Evolutionary conservation across 441 rosid genomes (phyloP), one percentile per base, ranked within the genome.

Genomic region (Isatis lusitanica): DNA sequence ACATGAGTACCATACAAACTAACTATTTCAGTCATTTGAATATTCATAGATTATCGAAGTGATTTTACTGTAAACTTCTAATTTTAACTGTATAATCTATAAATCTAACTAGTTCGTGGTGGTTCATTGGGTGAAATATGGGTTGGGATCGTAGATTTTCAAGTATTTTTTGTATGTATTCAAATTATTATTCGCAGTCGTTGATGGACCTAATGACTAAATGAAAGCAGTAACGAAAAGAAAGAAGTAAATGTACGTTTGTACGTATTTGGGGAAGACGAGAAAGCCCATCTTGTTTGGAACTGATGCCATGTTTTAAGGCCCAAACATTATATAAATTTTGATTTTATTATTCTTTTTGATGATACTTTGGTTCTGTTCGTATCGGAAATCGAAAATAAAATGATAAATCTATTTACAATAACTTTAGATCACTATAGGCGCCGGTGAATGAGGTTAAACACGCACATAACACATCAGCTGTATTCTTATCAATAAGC

Each of bases 1-100:
- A 35, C 76, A 35, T 44, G 39, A 35, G 70, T 55, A 55, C 70
- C 58, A 35, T 26, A 12, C 42, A 64, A 31, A 40, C 55, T 63
- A 50, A 55, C 24, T 52, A 15, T 21, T n/a, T 24, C 44, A 60
- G 30, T 5, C 40, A 59, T 60, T 68, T 70, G 50, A 24, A 35
- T 35, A n/a, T 35, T 70, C 36, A 28, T 11, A 1, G 7, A 13
- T 30, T 21, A 2, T 28, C 38, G 0, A n/a, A n/a, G 12, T 31
- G 21, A 0, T n/a, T 31, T n/a, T n/a, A 31, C 8, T 56, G 24
- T 15, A 18, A 50, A 21, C 31, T 18, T 21, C 8, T 10, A 50
- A 21, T 4, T 18, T 6, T 26, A 13, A 55, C 21, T 55, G 30
- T 13, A 55, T 55, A 8, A 36, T 36, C 2, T 36, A 9, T 36